Conservation (phyloP, 352 stramenopile species). For the Phytopythium boreale region DNA sequence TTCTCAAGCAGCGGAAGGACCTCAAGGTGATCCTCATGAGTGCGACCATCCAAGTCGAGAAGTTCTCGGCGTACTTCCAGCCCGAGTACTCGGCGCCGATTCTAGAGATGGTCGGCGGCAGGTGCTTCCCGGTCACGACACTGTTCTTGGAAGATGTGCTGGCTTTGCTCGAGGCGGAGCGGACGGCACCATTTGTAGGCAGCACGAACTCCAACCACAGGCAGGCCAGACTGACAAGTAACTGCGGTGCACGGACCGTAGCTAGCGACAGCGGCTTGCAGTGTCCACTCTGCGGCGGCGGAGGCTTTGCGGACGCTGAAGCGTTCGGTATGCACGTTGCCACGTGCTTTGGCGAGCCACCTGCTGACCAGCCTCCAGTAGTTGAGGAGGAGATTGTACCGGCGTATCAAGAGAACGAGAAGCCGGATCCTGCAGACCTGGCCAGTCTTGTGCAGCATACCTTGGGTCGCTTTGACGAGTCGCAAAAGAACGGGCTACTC, state of each 20-base stretch:
- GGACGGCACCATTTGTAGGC: slow-evolving; percentile 17
- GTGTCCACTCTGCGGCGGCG: slow-evolving; percentile 82
- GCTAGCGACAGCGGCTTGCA: slow-evolving; percentile 28
- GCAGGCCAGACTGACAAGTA: slow-evolving; percentile 9
- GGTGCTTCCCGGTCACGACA: slow-evolving; percentile 89
- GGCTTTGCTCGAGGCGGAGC: slow-evolving; percentile 38
- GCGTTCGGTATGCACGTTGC: slow-evolving; percentile 87
- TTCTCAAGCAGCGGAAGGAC: slow-evolving; percentile 77
- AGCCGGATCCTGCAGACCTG: slow-evolving; percentile 18
- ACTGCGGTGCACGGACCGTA: neutral
- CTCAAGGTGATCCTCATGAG: slow-evolving; percentile 95
- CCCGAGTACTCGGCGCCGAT: slow-evolving; percentile 65
- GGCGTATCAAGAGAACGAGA: neutral
- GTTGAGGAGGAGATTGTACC: neutral
- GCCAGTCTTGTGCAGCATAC: slow-evolving; percentile 35
- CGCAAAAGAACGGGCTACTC: slow-evolving; percentile 38
- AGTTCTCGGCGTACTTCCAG: slow-evolving; percentile 92
- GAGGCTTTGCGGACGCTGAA: slow-evolving; percentile 72
- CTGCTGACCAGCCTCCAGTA: slow-evolving; percentile 2
- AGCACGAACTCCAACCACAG: neutral
- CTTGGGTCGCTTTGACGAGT: slow-evolving; percentile 25
- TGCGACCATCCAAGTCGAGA: slow-evolving; percentile 94
- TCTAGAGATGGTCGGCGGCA: slow-evolving; percentile 74
- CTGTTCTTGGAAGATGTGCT: slow-evolving; percentile 92
- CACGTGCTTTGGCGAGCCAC: slow-evolving; percentile 66